Evolutionary conservation across 2,329 filamentous ascomycete species (phyloP), one percentile per base, ranked within the genome.

Genomic region (Truncatella angustata): DNA sequence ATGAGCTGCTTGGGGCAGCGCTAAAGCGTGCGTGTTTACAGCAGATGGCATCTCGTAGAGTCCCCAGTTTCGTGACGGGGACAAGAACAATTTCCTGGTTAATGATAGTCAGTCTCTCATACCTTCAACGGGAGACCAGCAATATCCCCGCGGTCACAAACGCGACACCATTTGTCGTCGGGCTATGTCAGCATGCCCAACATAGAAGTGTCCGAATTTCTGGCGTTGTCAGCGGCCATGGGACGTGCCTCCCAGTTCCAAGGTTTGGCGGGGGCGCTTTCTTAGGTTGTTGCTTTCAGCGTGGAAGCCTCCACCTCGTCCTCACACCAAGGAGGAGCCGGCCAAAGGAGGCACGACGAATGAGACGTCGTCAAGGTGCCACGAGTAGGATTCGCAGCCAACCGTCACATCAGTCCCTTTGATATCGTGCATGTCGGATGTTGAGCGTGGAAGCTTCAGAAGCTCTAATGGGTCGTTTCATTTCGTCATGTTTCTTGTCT

Each of bases 281-380:
- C 40, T 20, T 46, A 32, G 43, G 26, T 28, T 28, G 43, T 46
- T 46, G 20, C 28, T 28, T 24, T 28, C 24, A n/a, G 43, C 10
- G 45, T 26, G 32, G 34, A 34, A 23, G 37, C 18, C 45, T 35
- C 21, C 32, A 35, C 18, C 32, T 37, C 45, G 21, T 20, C 28
- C 45, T 6, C 28, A 24, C 45, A 24, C 45, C 11, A 26, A 35
- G 16, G 7, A 23, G 40, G 32, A 18, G 42, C 21, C 32, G 37
- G 45, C 32, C 28, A 10, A 9, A 21, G 20, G 50, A 40, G 32
- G 48, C 43, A 54, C 58, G 56, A 56, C 71, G 70, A 74, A 75
- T 74, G 60, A 64, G 64, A 70, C 57, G 61, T 56, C 66, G 62
- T 63, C 58, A 59, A 67, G 49, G 55, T 60, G 55, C 68, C 72